Evolutionary conservation across 768 basidiomycete species (phyloP), one percentile per base, ranked within the genome.

Genomic region (Cyclocybe aegerita): DNA sequence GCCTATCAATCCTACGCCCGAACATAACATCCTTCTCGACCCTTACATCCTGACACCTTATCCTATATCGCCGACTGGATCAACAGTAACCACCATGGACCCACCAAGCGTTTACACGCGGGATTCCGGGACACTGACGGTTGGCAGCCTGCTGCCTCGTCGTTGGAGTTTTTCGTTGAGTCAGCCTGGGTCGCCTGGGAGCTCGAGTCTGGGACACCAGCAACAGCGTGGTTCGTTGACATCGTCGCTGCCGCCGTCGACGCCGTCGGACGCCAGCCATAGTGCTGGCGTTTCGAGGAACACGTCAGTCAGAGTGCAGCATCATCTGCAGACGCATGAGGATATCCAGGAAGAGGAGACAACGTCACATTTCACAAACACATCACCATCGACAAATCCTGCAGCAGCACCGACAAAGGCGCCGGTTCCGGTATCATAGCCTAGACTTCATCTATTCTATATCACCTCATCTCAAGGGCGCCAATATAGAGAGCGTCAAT

Each of bases 1-100:
- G 29, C 76, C 80, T 4, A 55, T 67, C 37, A 82, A 83, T 49
- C 80, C 83, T 1, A 82, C 81, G 0, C 81, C 82, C 14, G 72
- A 79, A 37, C 70, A 71, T 35, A 75, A 72, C 43, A 46, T 69
- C 9, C 65, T 65, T 0, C 60, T 76, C 4, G 75, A 79, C 50
- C 68, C 75, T 1, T 48, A 66, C 29, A 49, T 77, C 47, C 69
- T 73, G 23, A 72, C 74, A 31, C 70, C 78, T 2, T 78, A 76
- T 56, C 76, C 76, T 9, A 68, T 77, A 7, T 74, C 76, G 15
- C 74, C 77, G 3, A 74, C 72, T 14, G 67, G 60, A 17, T 65
- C 69, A 16, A 66, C 65, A 15, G 58, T 63, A 12, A 63, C 61
- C 30, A 63, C 43, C 10, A 60, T 65, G 50, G 66, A 67, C 23